These are phyloP conservation scores for Bjerkandera adusta DNA, from an alignment of 1,284 basidiomycete species.

Conservation along the genomic window DNA sequence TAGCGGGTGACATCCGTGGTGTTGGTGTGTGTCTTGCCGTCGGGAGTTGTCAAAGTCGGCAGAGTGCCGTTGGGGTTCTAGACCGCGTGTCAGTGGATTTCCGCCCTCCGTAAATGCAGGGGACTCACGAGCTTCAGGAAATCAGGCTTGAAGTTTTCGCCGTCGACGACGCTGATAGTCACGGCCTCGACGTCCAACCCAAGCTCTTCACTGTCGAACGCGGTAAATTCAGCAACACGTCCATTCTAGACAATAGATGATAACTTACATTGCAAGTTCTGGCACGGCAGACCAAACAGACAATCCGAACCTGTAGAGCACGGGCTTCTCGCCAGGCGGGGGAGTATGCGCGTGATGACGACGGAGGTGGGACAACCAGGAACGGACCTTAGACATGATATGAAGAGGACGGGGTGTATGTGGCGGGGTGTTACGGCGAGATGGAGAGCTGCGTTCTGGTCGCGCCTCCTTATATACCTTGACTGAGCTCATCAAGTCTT, in stretches of 20 bases:
- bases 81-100: neutral
- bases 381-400: constrained; percentile 18
- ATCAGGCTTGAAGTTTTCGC: constrained; percentile 61
- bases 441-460: neutral
- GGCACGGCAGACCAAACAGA: constrained; percentile 51
- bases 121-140: constrained; percentile 49
- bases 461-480: too few relatives aligned
- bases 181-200: constrained; percentile 39
- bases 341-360: neutral
- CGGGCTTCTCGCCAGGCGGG: too few relatives aligned
- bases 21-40: constrained; percentile 43
- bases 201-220: constrained; percentile 45
- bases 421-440: neutral
- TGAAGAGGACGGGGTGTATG: neutral
- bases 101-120: constrained; percentile 1
- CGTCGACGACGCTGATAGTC: constrained; percentile 44
- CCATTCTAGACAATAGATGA: neutral
- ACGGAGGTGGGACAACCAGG: neutral
- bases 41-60: constrained; percentile 45
- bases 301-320: constrained; percentile 42
- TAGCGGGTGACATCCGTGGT: constrained; percentile 48
- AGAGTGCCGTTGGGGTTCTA: constrained; percentile 56
- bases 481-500: too few relatives aligned
- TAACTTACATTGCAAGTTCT: constrained; percentile 46
- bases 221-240: neutral